Evolutionary conservation across 441 rosid species (phyloP).

Genomic region (Adansonia madagascariensis): DNA sequence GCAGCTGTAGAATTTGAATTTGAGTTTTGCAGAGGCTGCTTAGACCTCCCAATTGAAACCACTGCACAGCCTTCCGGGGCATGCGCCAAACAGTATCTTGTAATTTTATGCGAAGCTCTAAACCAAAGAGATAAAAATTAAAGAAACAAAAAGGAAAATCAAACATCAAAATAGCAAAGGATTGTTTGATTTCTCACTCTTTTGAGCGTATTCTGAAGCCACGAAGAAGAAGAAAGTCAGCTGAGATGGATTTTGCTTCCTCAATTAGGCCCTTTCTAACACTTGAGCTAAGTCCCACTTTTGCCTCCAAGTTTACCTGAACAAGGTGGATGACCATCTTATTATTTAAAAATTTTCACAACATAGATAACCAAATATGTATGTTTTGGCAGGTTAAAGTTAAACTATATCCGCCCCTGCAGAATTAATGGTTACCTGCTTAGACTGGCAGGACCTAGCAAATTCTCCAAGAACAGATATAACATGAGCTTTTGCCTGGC

Average conservation of each 20-base stretch:
- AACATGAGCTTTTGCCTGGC: slow-evolving; percentile 76
- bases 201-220: slow-evolving; percentile 54
- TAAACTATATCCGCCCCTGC: neutral
- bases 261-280: slow-evolving; percentile 62
- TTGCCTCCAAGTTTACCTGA: slow-evolving; percentile 88
- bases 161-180: neutral
- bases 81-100: slow-evolving; percentile 57
- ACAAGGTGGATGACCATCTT: neutral
- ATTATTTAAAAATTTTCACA: neutral
- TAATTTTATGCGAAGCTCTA: slow-evolving; percentile 53
- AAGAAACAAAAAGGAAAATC: neutral
- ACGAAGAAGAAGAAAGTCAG: slow-evolving; percentile 66
- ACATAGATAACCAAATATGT: neutral
- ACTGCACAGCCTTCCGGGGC: slow-evolving; percentile 68
- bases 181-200: slow-evolving; percentile 42
- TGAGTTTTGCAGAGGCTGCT: slow-evolving; percentile 36
- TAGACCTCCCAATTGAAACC: slow-evolving; percentile 53
- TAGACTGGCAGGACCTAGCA: slow-evolving; percentile 57
- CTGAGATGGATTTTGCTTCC: slow-evolving; percentile 74
- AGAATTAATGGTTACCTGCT: slow-evolving; percentile 46
- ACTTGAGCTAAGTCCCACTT: slow-evolving; percentile 64
- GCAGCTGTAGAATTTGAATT: slow-evolving; percentile 38
- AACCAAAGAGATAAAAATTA: neutral
- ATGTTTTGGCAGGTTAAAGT: neutral
- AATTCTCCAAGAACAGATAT: slow-evolving; percentile 83